Conservation (phyloP, 176 grass and related monocot genomes). For the Carex pumila region DNA sequence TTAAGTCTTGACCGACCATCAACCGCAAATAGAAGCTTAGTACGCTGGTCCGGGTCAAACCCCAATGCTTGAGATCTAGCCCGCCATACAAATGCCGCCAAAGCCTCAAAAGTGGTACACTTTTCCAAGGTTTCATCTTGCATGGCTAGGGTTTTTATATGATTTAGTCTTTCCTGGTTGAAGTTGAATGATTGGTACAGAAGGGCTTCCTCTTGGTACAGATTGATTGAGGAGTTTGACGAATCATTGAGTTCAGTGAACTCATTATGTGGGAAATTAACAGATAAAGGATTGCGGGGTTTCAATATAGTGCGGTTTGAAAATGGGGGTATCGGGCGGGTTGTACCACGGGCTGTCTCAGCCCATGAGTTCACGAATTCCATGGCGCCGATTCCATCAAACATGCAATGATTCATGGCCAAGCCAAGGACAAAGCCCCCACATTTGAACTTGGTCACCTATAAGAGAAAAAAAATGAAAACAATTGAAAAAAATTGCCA, state of each 20-base stretch:
- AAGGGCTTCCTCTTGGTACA: conserved; percentile 22
- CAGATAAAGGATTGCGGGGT: conserved; percentile 38
- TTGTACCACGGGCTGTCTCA: conserved; percentile 44
- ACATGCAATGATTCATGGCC: conserved; percentile 89
- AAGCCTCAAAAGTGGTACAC: conserved; percentile 55
- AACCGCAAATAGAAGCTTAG: conserved; percentile 73
- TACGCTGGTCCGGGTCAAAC: conserved; percentile 15
- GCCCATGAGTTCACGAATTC: conserved; percentile 82
- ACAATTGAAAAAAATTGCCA: not conserved
- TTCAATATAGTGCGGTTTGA: conserved; percentile 45
- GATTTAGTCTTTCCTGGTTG: conserved; percentile 33
- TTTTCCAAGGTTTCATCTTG: conserved; percentile 15
- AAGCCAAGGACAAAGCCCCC: conserved; percentile 57
- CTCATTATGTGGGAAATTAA: conserved; percentile 52
- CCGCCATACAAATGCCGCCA: conserved; percentile 60
- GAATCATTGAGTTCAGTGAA: conserved; percentile 43
- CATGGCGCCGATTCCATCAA: conserved; percentile 77
- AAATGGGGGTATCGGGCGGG: conserved; percentile 26
- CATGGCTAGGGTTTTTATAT: conserved; percentile 31
- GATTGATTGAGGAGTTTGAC: not conserved
- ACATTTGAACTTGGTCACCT: conserved; percentile 77
- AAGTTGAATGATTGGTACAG: conserved; percentile 56
- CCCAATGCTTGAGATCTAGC: conserved; percentile 45
- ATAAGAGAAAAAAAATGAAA: not conserved
- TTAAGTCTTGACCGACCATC: conserved; percentile 47